phyloP scores from a whole-genome alignment of 2,329 filamentous ascomycete species.

The Aspergillus quadricinctus region DNA sequence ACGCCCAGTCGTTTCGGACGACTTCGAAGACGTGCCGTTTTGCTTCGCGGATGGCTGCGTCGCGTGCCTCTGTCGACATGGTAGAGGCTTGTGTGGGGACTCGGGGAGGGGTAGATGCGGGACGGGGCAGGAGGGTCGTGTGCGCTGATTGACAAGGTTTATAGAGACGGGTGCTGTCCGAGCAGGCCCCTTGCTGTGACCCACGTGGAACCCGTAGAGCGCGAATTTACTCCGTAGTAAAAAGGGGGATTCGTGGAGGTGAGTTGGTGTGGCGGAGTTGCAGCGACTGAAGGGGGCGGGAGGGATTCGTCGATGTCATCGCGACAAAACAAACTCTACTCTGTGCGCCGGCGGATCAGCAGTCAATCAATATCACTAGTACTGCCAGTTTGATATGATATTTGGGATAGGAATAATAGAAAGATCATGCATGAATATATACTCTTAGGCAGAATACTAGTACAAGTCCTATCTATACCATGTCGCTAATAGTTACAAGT shows the following conservation, averaged over 20 bases:
- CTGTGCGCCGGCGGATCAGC: not conserved
- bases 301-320: slow-evolving; percentile 11
- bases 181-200: not conserved
- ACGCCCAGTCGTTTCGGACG: slow-evolving; percentile 42
- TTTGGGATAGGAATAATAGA: no score
- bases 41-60: slow-evolving; percentile 37
- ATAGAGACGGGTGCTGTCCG: not conserved
- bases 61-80: slow-evolving; percentile 30
- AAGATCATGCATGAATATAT: slow-evolving; percentile 1
- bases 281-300: not conserved
- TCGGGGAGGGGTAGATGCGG: not conserved
- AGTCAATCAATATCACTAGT: not conserved
- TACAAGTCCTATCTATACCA: slow-evolving; percentile 26
- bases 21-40: slow-evolving; percentile 38
- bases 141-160: not conserved
- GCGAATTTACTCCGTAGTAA: not conserved
- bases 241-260: not conserved
- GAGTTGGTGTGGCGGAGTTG: not conserved
- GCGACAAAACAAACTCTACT: slow-evolving; percentile 1
- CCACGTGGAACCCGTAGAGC: not conserved
- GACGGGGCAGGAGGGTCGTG: not conserved
- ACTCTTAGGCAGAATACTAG: slow-evolving; percentile 19
- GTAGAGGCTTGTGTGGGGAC: not conserved
- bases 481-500: slow-evolving; percentile 28
- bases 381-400: not conserved